Conservation (phyloP, 164 flowering plant species). For the Protea cynaroides region DNA sequence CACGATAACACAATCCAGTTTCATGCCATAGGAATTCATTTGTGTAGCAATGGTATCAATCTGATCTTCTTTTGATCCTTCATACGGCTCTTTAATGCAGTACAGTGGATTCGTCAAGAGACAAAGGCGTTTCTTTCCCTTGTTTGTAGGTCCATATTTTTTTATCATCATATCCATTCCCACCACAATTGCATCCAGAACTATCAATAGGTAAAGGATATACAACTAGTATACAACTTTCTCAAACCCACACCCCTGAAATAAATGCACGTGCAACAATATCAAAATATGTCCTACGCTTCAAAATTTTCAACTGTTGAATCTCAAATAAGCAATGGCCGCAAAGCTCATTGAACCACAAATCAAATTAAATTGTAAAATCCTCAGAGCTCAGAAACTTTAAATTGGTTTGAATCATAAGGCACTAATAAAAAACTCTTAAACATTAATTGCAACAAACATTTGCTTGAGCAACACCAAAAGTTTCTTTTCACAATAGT, state of each 20-base stretch:
- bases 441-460: too few species aligned
- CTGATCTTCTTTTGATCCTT: constrained; percentile 91
- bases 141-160: constrained; percentile 70
- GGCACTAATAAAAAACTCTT: too few species aligned
- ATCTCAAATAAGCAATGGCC: too few species aligned
- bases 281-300: too few species aligned
- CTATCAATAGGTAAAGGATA: constrained; percentile 59
- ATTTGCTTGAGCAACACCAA: too few species aligned
- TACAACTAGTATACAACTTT: neutral
- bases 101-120: constrained; percentile 63
- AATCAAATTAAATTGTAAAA: too few species aligned
- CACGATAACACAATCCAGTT: constrained; percentile 66
- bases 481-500: too few species aligned
- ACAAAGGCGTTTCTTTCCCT: constrained; percentile 92
- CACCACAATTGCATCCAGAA: constrained; percentile 91
- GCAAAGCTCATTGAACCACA: too few species aligned
- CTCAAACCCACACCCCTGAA: neutral
- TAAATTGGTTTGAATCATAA: too few species aligned
- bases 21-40: constrained; percentile 72
- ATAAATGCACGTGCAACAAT: too few species aligned
- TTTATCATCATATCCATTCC: constrained; percentile 95
- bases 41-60: constrained; percentile 62
- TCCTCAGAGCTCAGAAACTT: too few species aligned
- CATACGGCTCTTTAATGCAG: constrained; percentile 72
- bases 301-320: too few species aligned